phyloP scores from a whole-genome alignment of 371 early-diverging fungal species.

The Conidiobolus incongruus region DNA sequence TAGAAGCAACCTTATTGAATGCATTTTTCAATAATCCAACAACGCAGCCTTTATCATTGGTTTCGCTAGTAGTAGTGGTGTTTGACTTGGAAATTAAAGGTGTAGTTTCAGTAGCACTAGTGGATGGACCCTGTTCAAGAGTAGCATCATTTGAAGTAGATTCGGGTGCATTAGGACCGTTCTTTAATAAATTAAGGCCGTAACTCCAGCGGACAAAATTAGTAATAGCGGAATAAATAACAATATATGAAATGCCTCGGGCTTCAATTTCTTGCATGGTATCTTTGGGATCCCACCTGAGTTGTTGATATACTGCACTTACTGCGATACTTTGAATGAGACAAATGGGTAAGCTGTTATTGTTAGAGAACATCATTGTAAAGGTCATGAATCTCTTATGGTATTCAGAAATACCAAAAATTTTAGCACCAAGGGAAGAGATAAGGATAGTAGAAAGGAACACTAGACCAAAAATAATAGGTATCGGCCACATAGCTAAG shows the following conservation, averaged over 20 bases:
- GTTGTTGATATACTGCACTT: slow-evolving; percentile 28
- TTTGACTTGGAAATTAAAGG: no score
- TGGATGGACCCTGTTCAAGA: not conserved
- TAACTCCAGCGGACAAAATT: slow-evolving; percentile 55
- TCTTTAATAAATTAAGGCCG: slow-evolving; percentile 32
- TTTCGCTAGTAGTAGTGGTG: no score
- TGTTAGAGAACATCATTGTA: slow-evolving; percentile 41
- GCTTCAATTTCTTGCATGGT: slow-evolving; percentile 33
- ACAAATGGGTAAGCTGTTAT: slow-evolving; percentile 49
- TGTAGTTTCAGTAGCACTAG: not conserved
- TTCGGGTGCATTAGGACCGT: not conserved
- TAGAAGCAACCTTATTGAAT: not conserved
- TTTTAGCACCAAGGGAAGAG: slow-evolving; percentile 14
- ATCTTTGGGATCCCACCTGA: slow-evolving; percentile 31
- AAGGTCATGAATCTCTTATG: slow-evolving; percentile 26
- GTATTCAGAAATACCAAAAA: slow-evolving; percentile 16
- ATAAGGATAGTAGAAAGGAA: slow-evolving; percentile 21
- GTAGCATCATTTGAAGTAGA: not conserved
- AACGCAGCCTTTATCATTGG: no score
- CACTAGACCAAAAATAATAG: slow-evolving; percentile 22
- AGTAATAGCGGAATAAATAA: slow-evolving; percentile 47
- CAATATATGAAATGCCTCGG: slow-evolving; percentile 47
- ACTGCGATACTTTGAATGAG: slow-evolving; percentile 40
- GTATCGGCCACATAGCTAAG: slow-evolving; percentile 45
- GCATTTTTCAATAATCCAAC: no score